Evolutionary conservation across 73 alveolate genomes (phyloP).

Genomic region (Tetrahymena thermophila): DNA sequence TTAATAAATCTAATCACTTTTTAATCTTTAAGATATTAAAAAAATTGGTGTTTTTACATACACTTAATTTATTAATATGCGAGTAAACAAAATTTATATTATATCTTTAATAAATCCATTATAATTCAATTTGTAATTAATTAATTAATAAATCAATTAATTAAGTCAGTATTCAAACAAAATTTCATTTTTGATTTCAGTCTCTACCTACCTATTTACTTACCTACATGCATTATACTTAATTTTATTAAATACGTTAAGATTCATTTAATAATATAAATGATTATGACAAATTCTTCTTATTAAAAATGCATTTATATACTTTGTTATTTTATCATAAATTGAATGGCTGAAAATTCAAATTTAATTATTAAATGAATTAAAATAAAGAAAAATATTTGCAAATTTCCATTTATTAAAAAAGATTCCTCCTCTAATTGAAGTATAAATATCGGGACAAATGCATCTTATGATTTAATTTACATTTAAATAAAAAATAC

Average conservation of each 20-base stretch:
- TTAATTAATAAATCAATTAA: no score
- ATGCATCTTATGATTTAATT: no score
- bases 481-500: not conserved
- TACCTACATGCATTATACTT: no score
- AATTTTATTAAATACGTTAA: no score
- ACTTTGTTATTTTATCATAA: no score
- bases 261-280: no score
- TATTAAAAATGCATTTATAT: not conserved
- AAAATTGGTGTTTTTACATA: not conserved
- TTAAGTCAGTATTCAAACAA: not conserved
- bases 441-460: no score
- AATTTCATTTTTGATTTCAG: not conserved
- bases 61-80: no score
- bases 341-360: not conserved
- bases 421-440: not conserved
- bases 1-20: not conserved
- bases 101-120: not conserved
- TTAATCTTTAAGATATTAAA: not conserved
- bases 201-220: no score
- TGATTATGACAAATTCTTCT: not conserved
- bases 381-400: no score
- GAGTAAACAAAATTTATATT: not conserved
- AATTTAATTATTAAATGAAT: no score
- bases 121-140: not conserved
- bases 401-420: not conserved